phyloP scores from a whole-genome alignment of 768 basidiomycete genomes.

The Hirschioporus abietinus region DNA sequence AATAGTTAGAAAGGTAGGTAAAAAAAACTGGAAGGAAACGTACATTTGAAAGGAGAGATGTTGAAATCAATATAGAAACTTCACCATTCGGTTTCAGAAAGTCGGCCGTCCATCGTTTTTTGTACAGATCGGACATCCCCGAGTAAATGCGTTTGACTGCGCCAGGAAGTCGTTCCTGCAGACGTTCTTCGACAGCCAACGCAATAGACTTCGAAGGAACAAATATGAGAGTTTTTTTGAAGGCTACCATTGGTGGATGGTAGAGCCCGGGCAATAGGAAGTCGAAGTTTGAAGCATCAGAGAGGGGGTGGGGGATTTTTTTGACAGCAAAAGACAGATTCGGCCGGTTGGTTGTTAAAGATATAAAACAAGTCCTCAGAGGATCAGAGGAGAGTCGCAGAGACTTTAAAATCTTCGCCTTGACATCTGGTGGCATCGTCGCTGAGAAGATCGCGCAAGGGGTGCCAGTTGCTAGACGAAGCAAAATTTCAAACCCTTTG shows the following conservation, averaged over 20 bases:
- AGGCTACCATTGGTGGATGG: background rate
- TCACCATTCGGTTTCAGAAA: background rate
- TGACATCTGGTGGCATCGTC: background rate
- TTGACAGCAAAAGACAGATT: background rate
- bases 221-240: background rate
- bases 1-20: background rate
- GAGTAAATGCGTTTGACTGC: background rate
- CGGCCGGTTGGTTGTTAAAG: background rate
- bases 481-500: background rate
- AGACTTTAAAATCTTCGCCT: background rate
- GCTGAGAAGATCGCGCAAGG: background rate
- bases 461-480: background rate
- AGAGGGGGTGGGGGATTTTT: background rate
- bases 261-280: background rate
- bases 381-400: background rate
- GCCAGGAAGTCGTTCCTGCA: background rate
- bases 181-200: background rate
- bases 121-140: background rate
- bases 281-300: background rate
- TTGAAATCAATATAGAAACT: background rate
- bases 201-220: background rate
- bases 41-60: background rate
- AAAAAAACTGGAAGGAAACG: background rate
- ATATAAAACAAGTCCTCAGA: background rate
- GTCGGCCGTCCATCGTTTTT: background rate